phyloP scores from a whole-genome alignment of 768 basidiomycete species.

The Lactarius akahatsu region DNA sequence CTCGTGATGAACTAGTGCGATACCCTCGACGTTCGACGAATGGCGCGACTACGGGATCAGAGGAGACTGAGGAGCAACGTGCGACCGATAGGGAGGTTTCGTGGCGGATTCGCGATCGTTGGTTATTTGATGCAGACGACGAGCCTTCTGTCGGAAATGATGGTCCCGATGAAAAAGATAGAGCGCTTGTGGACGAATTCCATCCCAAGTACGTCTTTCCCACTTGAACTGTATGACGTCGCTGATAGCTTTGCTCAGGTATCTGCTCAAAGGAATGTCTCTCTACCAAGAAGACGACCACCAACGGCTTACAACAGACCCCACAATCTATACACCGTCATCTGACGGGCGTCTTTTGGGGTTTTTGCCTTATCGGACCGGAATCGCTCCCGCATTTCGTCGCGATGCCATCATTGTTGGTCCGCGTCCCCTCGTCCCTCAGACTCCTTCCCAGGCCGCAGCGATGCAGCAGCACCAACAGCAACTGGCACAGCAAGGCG shows the following conservation, averaged over 20 bases:
- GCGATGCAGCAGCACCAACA: constrained; percentile 24
- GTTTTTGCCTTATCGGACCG: constrained; percentile 24
- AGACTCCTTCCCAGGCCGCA: constrained; percentile 25
- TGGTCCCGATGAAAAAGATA: constrained; percentile 66
- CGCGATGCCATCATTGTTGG: constrained; percentile 27
- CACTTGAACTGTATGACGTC: background rate
- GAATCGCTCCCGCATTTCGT: constrained; percentile 24
- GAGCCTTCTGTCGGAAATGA: constrained; percentile 52
- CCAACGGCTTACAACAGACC: constrained; percentile 26
- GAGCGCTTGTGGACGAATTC: constrained; percentile 71
- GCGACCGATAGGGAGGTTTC: constrained; percentile 43
- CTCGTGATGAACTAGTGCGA: constrained; percentile 20
- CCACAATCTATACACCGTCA: constrained; percentile 23
- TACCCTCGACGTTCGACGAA: constrained; percentile 25
- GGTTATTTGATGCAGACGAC: constrained; percentile 71
- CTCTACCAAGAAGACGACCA: constrained; percentile 29
- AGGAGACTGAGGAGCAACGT: constrained; percentile 31
- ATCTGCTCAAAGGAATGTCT: constrained; percentile 40
- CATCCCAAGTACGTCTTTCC: constrained; percentile 45
- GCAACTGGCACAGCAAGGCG: constrained; percentile 22
- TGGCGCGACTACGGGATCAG: constrained; percentile 30
- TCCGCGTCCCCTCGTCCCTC: constrained; percentile 23
- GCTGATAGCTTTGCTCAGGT: constrained; percentile 38
- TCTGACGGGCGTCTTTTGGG: constrained; percentile 25
- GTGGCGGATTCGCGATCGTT: constrained; percentile 52